Base-by-base conservation (phyloP, 129 eudicot species). In the Escallonia rubra region DNA sequence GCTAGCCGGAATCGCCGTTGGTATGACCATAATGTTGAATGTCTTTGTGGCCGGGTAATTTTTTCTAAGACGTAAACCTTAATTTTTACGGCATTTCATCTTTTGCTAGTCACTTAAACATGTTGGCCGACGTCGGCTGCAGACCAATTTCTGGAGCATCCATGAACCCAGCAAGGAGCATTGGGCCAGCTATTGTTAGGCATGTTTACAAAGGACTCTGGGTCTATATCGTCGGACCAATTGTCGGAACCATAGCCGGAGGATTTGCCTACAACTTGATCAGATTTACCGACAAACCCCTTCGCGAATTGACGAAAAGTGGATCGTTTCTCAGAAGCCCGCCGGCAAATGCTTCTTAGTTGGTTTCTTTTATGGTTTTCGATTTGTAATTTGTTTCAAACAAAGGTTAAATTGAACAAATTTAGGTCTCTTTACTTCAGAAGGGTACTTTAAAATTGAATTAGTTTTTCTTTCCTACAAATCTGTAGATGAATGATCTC, bases 111-210 rank as follows among this genome's bases (percentile, higher is more conserved):
- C 34, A 23, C 34, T 23, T 23, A 23, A 23, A 23, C 34, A 10
- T 16, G 59, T 41, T 15, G 9, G 10, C 42, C 11, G 8, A 64
- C 57, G 50, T 15, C 44, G 42, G 12, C 3, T 66, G 70, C 76
- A 91, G 98, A 83, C 85, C 94, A 2, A 80, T 88, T 69, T 88
- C 96, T 10, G 97, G 96, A 71, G 97, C 96, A 61, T 91, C 97
- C 4, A 85, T 91, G 98, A 91, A 91, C 72, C 98, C 98, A 7
- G 98, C 96, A 13, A 79, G 98, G 70, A 91, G 96, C 72, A 43
- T 91, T 64, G 98, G 98, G 44, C 98, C 98, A 50, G 98, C 98
- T 39, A 16, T 91, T 7, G 91, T 88, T 52, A 81, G 47, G 64
- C 66, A 57, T 40, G 79, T 65, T 4, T 86, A 65, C 63, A 75